A percentile compares a stretch with the other conserved stretches of the same genome.
Conservation (phyloP, 345 rosid genomes). For the Gynandropsis gynandra region DNA sequence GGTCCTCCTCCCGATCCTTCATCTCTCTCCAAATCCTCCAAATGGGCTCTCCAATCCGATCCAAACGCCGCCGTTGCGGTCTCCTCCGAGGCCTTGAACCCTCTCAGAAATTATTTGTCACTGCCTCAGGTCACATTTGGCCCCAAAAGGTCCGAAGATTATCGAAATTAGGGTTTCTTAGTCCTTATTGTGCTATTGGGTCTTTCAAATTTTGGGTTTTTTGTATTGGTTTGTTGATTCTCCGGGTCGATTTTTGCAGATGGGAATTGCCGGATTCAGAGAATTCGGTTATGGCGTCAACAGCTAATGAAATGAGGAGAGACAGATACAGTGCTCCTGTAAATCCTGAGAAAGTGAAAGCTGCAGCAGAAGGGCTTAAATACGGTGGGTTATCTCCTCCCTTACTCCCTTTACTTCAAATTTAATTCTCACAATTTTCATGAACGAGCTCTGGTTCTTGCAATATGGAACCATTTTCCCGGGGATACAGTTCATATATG, state of each 20-base stretch:
- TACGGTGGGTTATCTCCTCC: slow-evolving; percentile 34
- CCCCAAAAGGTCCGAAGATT: slow-evolving; percentile 55
- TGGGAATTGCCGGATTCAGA: slow-evolving; percentile 62
- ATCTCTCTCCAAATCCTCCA: slow-evolving; percentile 58
- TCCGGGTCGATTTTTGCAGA: slow-evolving; percentile 32
- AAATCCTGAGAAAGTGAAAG: slow-evolving; percentile 70
- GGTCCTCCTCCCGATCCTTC: slow-evolving; percentile 45
- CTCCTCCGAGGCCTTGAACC: slow-evolving; percentile 60
- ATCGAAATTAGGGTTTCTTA: slow-evolving; percentile 8
- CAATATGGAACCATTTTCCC: neutral
- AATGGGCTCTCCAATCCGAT: slow-evolving; percentile 55
- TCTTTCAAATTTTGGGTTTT: neutral
- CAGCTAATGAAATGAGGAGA: slow-evolving; percentile 69
- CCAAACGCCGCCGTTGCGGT: slow-evolving; percentile 25
- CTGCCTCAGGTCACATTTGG: slow-evolving; percentile 91
- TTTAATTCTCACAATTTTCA: neutral
- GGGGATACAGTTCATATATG: neutral
- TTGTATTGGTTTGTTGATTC: neutral
- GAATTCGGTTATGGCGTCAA: slow-evolving; percentile 47
- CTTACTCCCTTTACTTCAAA: neutral
- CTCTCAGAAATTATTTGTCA: slow-evolving; percentile 74
- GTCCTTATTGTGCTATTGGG: slow-evolving; percentile 6
- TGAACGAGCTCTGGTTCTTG: neutral
- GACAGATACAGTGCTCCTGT: slow-evolving; percentile 43
- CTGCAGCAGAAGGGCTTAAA: slow-evolving; percentile 80